Conservation (phyloP, 1,284 basidiomycete species). For the Pascua guehoae region DNA sequence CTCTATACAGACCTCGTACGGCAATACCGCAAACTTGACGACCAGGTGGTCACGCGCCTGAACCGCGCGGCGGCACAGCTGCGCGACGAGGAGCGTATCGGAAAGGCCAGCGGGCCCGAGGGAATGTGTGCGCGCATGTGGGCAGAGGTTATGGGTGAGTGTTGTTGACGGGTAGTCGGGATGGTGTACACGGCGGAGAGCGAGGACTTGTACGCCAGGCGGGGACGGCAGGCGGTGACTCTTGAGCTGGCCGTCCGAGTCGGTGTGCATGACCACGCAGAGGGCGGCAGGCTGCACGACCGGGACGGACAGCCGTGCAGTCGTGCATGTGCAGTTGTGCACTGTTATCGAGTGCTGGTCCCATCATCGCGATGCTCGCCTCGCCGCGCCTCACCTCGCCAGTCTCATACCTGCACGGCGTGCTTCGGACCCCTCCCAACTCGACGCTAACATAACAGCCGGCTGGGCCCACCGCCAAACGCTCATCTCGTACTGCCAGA, state of each 20-base stretch:
- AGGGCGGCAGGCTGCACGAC: neutral
- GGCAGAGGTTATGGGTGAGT: constrained; percentile 75
- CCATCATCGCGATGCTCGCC: no score
- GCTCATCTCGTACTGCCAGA: constrained; percentile 72
- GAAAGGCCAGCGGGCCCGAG: constrained; percentile 37
- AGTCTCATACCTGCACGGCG: no score
- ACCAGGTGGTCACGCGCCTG: constrained; percentile 72
- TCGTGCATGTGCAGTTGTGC: no score
- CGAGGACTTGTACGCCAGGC: no score
- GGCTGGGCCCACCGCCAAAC: constrained; percentile 79
- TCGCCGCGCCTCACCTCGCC: no score
- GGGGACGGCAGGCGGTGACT: no score
- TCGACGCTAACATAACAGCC: constrained; percentile 49
- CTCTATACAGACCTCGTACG: constrained; percentile 65
- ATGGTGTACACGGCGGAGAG: no score
- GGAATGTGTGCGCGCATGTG: constrained; percentile 75
- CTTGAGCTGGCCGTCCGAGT: no score
- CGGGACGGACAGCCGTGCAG: neutral
- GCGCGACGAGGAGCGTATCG: constrained; percentile 56
- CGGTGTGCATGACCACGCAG: no score
- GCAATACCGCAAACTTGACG: constrained; percentile 80
- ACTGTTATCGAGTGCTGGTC: no score
- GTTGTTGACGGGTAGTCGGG: neutral
- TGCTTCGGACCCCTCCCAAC: no score
- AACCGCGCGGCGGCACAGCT: constrained; percentile 77